Conservation (phyloP, 78 protist species). For the Pigoraptor vietnamica region DNA sequence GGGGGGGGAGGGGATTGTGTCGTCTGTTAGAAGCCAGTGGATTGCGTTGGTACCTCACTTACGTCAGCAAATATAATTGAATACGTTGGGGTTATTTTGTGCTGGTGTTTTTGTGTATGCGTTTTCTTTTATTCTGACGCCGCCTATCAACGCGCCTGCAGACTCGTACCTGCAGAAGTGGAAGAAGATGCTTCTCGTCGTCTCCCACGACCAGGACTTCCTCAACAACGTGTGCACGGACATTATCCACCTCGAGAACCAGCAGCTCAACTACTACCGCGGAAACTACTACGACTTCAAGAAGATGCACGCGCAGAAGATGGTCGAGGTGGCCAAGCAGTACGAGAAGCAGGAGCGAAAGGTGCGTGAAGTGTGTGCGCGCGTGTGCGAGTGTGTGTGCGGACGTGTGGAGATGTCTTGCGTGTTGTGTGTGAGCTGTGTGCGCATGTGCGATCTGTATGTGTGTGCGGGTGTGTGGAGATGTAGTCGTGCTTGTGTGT, state of each 20-base stretch:
- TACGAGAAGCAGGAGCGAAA: constrained; percentile 26
- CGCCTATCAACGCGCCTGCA: too few relatives aligned
- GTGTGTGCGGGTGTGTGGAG: too few relatives aligned
- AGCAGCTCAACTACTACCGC: constrained; percentile 57
- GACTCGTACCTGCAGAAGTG: constrained; percentile 61
- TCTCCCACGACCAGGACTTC: constrained; percentile 85
- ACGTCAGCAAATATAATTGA: too few relatives aligned
- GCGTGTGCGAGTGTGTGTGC: neutral
- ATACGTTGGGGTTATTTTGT: too few relatives aligned
- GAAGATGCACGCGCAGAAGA: constrained; percentile 17
- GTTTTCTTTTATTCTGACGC: too few relatives aligned
- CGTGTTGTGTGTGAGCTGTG: neutral
- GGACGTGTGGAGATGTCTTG: too few relatives aligned
- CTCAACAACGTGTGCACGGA: constrained; percentile 48
- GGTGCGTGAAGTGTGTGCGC: neutral
- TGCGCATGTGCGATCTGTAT: neutral
- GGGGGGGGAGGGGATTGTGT: too few relatives aligned
- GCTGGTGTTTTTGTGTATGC: too few relatives aligned
- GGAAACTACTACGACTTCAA: constrained; percentile 33
- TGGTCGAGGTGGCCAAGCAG: neutral
- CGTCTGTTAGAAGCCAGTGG: too few relatives aligned
- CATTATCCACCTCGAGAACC: constrained; percentile 60
- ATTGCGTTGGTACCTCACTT: too few relatives aligned
- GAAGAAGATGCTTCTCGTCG: constrained; percentile 74
- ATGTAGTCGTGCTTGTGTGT: too few relatives aligned